phyloP scores from a whole-genome alignment of 768 basidiomycete species.

The Suillus subluteus region DNA sequence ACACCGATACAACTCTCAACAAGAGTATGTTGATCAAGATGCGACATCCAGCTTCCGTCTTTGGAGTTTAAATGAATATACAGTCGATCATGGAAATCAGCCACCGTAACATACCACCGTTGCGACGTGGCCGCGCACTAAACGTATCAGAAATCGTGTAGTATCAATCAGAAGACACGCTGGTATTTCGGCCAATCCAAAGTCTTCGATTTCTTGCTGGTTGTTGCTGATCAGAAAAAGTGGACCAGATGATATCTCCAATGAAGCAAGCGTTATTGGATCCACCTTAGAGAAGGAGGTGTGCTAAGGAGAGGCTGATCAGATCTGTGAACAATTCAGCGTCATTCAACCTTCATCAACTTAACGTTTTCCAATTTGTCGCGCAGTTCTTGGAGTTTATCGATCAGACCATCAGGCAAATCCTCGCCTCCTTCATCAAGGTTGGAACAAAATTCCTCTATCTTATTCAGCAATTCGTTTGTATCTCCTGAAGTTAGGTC shows the following conservation, averaged over 20 bases:
- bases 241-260: slow-evolving; percentile 4
- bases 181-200: slow-evolving; percentile 12
- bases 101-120: neutral
- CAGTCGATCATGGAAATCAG: neutral
- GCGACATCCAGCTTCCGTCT: neutral
- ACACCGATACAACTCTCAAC: slow-evolving; percentile 11
- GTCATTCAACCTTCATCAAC: neutral
- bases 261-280: neutral
- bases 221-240: slow-evolving; percentile 15
- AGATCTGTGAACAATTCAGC: neutral
- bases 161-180: slow-evolving; percentile 5
- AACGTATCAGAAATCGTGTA: neutral
- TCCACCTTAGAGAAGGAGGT: neutral
- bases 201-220: neutral
- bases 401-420: slow-evolving; percentile 15
- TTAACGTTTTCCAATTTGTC: slow-evolving; percentile 7
- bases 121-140: neutral
- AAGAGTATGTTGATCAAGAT: neutral
- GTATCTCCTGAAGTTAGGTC: slow-evolving; percentile 16
- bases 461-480: slow-evolving; percentile 18
- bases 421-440: slow-evolving; percentile 27
- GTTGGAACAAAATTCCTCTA: slow-evolving; percentile 13
- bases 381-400: slow-evolving; percentile 15
- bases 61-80: neutral
- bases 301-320: neutral